phyloP scores from a whole-genome alignment of 495 filamentous ascomycete species.

The Penicillium mononematosum region DNA sequence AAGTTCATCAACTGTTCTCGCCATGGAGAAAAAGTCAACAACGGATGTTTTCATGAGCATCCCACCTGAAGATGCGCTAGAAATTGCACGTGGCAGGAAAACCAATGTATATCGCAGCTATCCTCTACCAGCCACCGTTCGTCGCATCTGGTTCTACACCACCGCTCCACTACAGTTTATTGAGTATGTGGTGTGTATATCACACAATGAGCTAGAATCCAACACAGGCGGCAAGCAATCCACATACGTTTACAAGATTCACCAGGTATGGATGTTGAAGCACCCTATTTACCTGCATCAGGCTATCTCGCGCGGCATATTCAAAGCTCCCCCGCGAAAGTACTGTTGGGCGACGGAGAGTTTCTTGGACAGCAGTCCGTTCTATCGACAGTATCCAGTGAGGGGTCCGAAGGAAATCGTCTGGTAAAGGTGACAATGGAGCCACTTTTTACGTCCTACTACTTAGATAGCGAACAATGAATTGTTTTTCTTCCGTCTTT shows the following conservation, averaged over 20 bases:
- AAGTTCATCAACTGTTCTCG: background rate
- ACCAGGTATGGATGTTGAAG: conserved; percentile 6
- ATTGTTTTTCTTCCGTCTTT: background rate
- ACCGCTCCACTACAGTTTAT: background rate
- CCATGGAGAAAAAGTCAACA: background rate
- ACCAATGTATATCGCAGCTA: conserved; percentile 3
- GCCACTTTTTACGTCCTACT: background rate
- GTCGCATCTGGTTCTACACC: conserved; percentile 4
- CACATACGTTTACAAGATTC: background rate
- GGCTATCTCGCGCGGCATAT: background rate
- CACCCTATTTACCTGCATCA: background rate
- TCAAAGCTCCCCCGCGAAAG: background rate
- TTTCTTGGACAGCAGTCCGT: background rate
- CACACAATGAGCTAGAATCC: background rate
- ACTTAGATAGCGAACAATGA: background rate
- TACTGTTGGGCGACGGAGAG: conserved; percentile 3
- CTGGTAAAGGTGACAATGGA: background rate
- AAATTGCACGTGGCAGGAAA: background rate
- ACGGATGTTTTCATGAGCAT: conserved; percentile 5
- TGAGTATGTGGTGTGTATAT: conserved; percentile 8
- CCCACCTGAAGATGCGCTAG: background rate
- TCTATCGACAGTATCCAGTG: background rate
- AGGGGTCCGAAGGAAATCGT: background rate
- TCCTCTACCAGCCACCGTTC: background rate
- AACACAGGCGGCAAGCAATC: no score